Evolutionary conservation across 345 rosid genomes (phyloP).

Genomic region (Hibiscus trionum): DNA sequence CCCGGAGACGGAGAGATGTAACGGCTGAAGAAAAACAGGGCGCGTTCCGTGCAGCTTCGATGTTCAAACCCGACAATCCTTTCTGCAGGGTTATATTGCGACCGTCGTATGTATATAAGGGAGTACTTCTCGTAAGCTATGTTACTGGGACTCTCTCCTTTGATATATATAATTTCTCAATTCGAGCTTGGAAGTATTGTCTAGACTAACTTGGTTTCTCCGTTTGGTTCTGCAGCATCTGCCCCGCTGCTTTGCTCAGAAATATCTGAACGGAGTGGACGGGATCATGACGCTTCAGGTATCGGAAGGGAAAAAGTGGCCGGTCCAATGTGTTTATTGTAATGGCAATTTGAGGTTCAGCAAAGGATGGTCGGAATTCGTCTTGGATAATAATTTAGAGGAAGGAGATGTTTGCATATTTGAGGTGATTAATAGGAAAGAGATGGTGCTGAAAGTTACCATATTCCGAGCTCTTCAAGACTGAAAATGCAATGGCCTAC

Average conservation of each 20-base stretch:
- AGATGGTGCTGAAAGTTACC: slow-evolving; percentile 39
- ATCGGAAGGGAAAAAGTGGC: slow-evolving; percentile 41
- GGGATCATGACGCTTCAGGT: slow-evolving; percentile 34
- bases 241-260: slow-evolving; percentile 40
- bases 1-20: slow-evolving; percentile 24
- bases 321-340: slow-evolving; percentile 30
- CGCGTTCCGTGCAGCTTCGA: slow-evolving; percentile 19
- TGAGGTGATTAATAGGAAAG: slow-evolving; percentile 34
- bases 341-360: slow-evolving; percentile 25
- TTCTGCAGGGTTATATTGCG: slow-evolving; percentile 31
- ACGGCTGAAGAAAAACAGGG: slow-evolving; percentile 26
- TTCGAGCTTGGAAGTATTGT: neutral
- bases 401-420: slow-evolving; percentile 58
- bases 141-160: neutral
- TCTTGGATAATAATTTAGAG: slow-evolving; percentile 39
- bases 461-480: slow-evolving; percentile 37
- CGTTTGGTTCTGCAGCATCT: slow-evolving; percentile 32
- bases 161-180: neutral
- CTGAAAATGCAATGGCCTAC: slow-evolving; percentile 9
- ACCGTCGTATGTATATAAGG: slow-evolving; percentile 26
- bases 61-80: slow-evolving; percentile 29
- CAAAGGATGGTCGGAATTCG: slow-evolving; percentile 54
- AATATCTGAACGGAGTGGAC: slow-evolving; percentile 27
- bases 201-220: neutral
- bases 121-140: slow-evolving; percentile 26